Evolutionary conservation across 2,329 filamentous ascomycete species (phyloP).

Genomic region (Colletotrichum sp.): DNA sequence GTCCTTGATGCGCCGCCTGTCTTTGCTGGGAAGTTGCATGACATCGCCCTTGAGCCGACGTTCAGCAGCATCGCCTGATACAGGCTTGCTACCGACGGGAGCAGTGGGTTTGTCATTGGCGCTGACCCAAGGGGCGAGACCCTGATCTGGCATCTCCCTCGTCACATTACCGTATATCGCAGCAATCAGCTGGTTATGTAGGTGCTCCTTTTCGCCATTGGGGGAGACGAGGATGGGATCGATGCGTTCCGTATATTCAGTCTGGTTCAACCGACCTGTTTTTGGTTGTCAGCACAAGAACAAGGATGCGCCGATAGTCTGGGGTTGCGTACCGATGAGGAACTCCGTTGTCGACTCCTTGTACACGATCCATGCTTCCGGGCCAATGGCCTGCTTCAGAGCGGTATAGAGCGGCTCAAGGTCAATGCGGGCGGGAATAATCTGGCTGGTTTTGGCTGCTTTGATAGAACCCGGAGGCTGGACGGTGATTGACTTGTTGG

Average conservation of each 20-base stretch:
- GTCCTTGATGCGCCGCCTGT: conserved; percentile 71
- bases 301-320: background rate
- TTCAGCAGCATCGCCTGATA: conserved; percentile 69
- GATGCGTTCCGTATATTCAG: conserved; percentile 63
- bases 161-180: conserved; percentile 74
- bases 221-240: conserved; percentile 63
- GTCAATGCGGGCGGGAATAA: conserved; percentile 70
- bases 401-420: conserved; percentile 68
- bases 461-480: conserved; percentile 55
- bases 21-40: conserved; percentile 71
- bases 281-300: background rate
- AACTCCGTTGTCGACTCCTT: conserved; percentile 69
- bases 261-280: conserved; percentile 66
- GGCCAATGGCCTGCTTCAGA: conserved; percentile 63
- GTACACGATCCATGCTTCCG: conserved; percentile 68
- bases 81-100: conserved; percentile 62
- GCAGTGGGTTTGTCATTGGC: conserved; percentile 71
- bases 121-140: conserved; percentile 73
- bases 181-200: conserved; percentile 72
- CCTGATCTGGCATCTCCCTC: conserved; percentile 70
- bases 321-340: conserved; percentile 55
- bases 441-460: conserved; percentile 63
- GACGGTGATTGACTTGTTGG: conserved; percentile 62
- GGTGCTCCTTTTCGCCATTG: conserved; percentile 64
- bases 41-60: conserved; percentile 71